Evolutionary conservation across 345 rosid genomes (phyloP), one percentile per base, ranked within the genome.

Genomic region (Heritiera littoralis): DNA sequence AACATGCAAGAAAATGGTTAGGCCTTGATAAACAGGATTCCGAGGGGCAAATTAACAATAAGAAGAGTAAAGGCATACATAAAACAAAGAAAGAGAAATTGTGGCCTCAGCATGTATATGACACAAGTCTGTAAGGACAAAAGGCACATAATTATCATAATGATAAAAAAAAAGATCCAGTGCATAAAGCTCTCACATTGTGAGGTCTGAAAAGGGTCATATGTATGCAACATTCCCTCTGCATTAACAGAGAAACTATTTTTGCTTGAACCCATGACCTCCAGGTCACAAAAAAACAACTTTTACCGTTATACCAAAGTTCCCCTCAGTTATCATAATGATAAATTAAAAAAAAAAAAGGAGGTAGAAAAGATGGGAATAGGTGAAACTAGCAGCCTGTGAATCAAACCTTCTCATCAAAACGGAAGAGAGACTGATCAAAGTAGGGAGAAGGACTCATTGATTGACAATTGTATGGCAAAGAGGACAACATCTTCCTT

Each of bases 391-490:
- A 72, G 76, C 14, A 46, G 77, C 61, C 51, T 54, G 20, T 63
- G 79, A 76, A 84, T 69, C 86, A 75, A 80, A 93, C 99, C 96
- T 96, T 96, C 80, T 96, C 99, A 82, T 94, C 97, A 63, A 84
- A 96, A 66, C 96, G 94, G 81, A 94, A 96, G 67, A 96, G 97
- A 77, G 94, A 90, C 59, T 91, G 99, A 83, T 96, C 99, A 71
- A 94, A 94, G 78, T 94, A 96, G 63, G 99, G 99, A 79, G 99
- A 96, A n/a, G 99, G 98, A 85, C 95, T 90, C 79, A 86, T 92
- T 81, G 97, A 94, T 79, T 96, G 99, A 75, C 98, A 92, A 82
- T 87, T 86, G 77, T 91, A 90, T 79, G 98, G 94, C 84, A 96
- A 88, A 20, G 96, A 86, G 38, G 80, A 83, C 84, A 94, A 82